Percentiles rank a stretch among this genome's conserved stretches.
phyloP scores from a whole-genome alignment of 1,139 yeast genomes.

The Pichia kudriavzevii region DNA sequence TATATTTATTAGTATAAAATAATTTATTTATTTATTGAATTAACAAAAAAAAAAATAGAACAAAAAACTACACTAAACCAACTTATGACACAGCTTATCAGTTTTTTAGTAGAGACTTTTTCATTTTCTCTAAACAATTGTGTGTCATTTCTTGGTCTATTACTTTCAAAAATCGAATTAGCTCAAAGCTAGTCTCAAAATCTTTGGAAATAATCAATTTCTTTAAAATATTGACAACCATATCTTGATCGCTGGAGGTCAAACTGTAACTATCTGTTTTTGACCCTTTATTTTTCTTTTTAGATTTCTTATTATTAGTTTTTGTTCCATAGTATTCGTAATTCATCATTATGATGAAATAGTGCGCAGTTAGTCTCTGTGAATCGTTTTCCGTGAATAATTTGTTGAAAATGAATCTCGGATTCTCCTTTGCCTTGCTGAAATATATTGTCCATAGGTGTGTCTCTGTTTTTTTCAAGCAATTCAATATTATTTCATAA shows the following conservation, averaged over 20 bases:
- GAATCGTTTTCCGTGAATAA: conserved; percentile 32
- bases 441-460: conserved; percentile 54
- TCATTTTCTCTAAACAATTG: conserved; percentile 19
- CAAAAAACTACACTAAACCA: no score
- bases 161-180: conserved; percentile 39
- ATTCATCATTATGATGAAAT: conserved; percentile 40
- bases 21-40: conserved; percentile 1
- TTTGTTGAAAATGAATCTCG: conserved; percentile 33
- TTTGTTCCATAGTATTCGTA: conserved; percentile 27
- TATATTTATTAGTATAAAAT: conserved; percentile 1
- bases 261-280: conserved; percentile 11
- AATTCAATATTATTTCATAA: conserved; percentile 26
- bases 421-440: conserved; percentile 31
- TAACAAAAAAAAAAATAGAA: no score
- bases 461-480: conserved; percentile 57
- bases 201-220: conserved; percentile 37
- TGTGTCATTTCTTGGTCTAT: conserved; percentile 31
- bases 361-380: conserved; percentile 38
- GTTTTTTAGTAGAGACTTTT: no score
- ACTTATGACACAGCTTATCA: no score
- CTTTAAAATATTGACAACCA: conserved; percentile 34
- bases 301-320: conserved; percentile 1
- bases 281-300: conserved; percentile 9
- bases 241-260: conserved; percentile 28
- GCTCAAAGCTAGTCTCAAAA: conserved; percentile 43